Base-by-base conservation (phyloP, 768 basidiomycete species). In the Boletus subcaerulescens region DNA sequence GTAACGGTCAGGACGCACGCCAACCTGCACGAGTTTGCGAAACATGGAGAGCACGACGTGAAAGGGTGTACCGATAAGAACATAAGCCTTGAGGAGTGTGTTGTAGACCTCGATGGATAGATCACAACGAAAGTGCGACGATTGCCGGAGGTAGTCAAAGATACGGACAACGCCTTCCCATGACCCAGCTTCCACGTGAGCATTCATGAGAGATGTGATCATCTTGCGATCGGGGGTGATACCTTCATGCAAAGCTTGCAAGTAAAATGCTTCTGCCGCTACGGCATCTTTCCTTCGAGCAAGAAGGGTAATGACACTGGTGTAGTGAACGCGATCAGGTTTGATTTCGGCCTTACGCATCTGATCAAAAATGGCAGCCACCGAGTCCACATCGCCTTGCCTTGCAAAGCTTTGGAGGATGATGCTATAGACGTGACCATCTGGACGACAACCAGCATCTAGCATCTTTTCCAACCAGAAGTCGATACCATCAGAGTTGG, bases 41-140 rank as follows among this genome's bases (percentile, higher is more conserved):
- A 93, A 93, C 35, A 91, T 64, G 5, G 73, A 68, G 26, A 81
- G 73, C 39, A 93, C 85, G 26, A 82, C 67, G 32, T 70, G 68
- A 60, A 88, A 89, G 0, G 94, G 92, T 3, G 91, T 83, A 24
- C 89, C 91, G 35, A 91, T 80, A 45, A 87, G 75, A 50, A 96
- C 81, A 63, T 91, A 89, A 3, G 92, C 91, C 70, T 91, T 91
- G 60, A 96, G 73, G 24, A 97, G 77, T 24, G 83, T 83, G 68
- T 93, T 93, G 70, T 84, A 86, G 48, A 87, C 77, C 46, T 83
- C 79, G 65, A 87, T 78, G 40, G 80, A 74, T 38, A 84, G 73
- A 48, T 73, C 67, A 41, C 75, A 68, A 40, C 73, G 65, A 50
- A 73, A 70, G 50, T 60, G 46, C 12, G 65, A 63, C 29, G 74